Evolutionary conservation across 2,329 filamentous ascomycete genomes (phyloP).

Genomic region (Curvularia verruculosa): DNA sequence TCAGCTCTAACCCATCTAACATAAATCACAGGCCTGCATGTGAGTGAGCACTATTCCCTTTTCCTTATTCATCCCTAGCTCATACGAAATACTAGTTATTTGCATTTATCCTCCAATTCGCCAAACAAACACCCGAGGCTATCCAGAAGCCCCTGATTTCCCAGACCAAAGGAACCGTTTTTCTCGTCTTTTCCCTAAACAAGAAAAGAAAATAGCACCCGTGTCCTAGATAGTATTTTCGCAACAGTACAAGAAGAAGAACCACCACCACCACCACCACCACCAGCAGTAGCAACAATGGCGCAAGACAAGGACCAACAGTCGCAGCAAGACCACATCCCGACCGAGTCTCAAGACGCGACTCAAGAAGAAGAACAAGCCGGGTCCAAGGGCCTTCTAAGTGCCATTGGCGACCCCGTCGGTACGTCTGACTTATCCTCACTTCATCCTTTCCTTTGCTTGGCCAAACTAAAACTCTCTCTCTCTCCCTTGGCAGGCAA

Average conservation of each 20-base stretch:
- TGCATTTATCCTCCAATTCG: not conserved
- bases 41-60: not conserved
- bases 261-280: too few species aligned
- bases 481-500: conserved; percentile 39
- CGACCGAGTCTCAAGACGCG: conserved; percentile 21
- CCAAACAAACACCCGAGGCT: not conserved
- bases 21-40: conserved; percentile 3
- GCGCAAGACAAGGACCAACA: conserved; percentile 19
- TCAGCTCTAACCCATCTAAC: not conserved
- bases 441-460: too few species aligned
- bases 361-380: conserved; percentile 28
- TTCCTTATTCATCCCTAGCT: not conserved
- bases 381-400: conserved; percentile 37
- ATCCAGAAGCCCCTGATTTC: not conserved
- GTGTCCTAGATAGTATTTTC: too few species aligned
- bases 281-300: conserved; percentile 20
- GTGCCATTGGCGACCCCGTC: conserved; percentile 39
- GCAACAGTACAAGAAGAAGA: too few species aligned
- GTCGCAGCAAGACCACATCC: conserved; percentile 38
- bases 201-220: too few species aligned
- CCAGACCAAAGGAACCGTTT: not conserved
- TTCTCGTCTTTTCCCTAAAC: too few species aligned
- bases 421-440: conserved; percentile 24
- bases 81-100: not conserved
- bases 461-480: not conserved